A percentile compares a stretch with the other conserved stretches of the same genome.
These are phyloP conservation scores for Russula sp. DNA, from an alignment of 768 basidiomycete species.

Conservation along the genomic window DNA sequence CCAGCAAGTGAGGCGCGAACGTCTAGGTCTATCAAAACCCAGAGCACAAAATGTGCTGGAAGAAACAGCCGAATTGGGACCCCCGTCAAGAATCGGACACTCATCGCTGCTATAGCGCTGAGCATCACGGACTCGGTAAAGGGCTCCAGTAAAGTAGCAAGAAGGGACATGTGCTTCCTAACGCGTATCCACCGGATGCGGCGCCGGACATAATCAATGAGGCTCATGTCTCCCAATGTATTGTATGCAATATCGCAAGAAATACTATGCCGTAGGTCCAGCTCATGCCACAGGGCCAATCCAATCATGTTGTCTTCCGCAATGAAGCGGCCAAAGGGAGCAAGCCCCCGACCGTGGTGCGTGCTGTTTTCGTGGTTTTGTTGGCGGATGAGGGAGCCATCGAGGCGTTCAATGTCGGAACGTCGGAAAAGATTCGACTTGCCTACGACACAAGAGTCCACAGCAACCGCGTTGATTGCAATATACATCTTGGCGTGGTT, in stretches of 20 bases:
- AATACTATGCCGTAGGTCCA: constrained; percentile 82
- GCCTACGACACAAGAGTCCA: constrained; percentile 95
- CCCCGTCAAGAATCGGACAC: constrained; percentile 50
- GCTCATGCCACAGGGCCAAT: constrained; percentile 87
- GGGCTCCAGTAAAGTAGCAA: constrained; percentile 86
- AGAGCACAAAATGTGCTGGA: constrained; percentile 57
- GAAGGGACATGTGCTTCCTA: constrained; percentile 87
- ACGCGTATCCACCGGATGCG: constrained; percentile 97
- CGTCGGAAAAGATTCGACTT: constrained; percentile 94
- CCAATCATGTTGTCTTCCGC: constrained; percentile 99
- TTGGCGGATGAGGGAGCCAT: constrained; percentile 55
- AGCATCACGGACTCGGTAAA: constrained; percentile 84
- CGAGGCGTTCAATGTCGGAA: constrained; percentile 77
- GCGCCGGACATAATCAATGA: constrained; percentile 81
- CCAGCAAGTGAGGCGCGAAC: constrained; percentile 77
- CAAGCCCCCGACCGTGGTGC: constrained; percentile 54
- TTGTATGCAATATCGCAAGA: constrained; percentile 90
- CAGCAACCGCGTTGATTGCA: constrained; percentile 82
- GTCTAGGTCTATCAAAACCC: constrained; percentile 79
- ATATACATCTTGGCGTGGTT: constrained; percentile 97
- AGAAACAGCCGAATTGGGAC: constrained; percentile 55
- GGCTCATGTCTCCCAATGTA: constrained; percentile 81
- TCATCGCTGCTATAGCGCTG: constrained; percentile 59
- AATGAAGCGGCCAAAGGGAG: constrained; percentile 81
- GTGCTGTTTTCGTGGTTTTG: constrained; percentile 32